phyloP scores from a whole-genome alignment of 108 stramenopile species.

The Asterionellopsis glacialis region DNA sequence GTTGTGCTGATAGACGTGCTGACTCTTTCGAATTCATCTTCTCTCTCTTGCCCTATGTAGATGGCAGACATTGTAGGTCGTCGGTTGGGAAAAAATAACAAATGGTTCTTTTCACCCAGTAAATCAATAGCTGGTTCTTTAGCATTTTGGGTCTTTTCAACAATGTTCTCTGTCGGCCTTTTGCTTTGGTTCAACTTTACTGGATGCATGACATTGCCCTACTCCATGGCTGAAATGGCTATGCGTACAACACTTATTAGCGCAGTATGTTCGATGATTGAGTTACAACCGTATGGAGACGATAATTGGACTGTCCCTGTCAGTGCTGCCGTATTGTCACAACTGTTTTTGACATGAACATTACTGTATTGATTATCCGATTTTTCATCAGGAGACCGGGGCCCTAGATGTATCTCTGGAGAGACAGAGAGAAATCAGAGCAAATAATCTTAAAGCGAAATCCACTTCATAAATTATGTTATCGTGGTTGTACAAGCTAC shows the following conservation, averaged over 20 bases:
- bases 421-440: too few relatives aligned
- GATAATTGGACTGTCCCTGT: constrained; percentile 80
- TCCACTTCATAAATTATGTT: too few relatives aligned
- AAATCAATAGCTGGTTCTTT: constrained; percentile 69
- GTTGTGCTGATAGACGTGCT: too few relatives aligned
- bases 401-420: too few relatives aligned
- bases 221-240: constrained; percentile 27
- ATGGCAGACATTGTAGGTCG: constrained; percentile 79
- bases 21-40: not conserved
- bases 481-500: too few relatives aligned
- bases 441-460: too few relatives aligned
- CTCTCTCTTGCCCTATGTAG: not conserved
- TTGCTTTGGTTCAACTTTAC: constrained; percentile 37
- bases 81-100: constrained; percentile 51
- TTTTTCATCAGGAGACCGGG: too few relatives aligned
- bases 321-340: constrained; percentile 46
- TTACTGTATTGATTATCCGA: too few relatives aligned
- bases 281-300: constrained; percentile 66
- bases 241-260: constrained; percentile 34
- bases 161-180: constrained; percentile 38
- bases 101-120: constrained; percentile 48
- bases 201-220: constrained; percentile 32
- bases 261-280: constrained; percentile 49
- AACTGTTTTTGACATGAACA: constrained; percentile 20
- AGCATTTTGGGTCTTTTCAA: constrained; percentile 49